phyloP scores from a whole-genome alignment of 345 rosid genomes.

The Zanthoxylum bungeanum region DNA sequence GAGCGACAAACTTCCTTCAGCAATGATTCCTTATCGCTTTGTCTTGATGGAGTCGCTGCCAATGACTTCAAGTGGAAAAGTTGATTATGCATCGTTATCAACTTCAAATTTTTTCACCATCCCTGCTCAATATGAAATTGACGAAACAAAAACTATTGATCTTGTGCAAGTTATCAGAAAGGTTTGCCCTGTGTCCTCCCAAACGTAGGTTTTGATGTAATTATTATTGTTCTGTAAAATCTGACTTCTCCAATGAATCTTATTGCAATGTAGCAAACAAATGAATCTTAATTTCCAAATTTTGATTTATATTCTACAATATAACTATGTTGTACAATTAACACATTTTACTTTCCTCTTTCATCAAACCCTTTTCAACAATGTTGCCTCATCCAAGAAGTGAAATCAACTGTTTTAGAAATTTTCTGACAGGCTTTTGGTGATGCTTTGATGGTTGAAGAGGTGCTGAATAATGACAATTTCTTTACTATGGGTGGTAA shows the following conservation, averaged over 20 bases:
- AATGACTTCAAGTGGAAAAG: constrained; percentile 72
- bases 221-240: not conserved
- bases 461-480: constrained; percentile 65
- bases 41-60: constrained; percentile 59
- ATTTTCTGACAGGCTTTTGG: constrained; percentile 61
- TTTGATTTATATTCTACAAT: not conserved
- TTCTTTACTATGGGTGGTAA: constrained; percentile 89
- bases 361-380: not conserved
- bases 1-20: constrained; percentile 58
- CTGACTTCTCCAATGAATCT: not conserved
- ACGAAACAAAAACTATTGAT: constrained; percentile 19
- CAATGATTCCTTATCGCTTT: constrained; percentile 68
- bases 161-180: constrained; percentile 59
- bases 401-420: not conserved
- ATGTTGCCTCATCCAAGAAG: not conserved
- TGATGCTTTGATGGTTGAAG: constrained; percentile 66
- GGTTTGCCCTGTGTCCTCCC: constrained; percentile 39
- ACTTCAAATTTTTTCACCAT: constrained; percentile 23
- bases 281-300: not conserved
- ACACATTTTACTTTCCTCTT: not conserved
- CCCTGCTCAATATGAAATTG: constrained; percentile 31
- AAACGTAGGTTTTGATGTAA: not conserved
- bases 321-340: not conserved
- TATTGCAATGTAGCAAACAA: not conserved
- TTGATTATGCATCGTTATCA: constrained; percentile 62